Evolutionary conservation across 306 rosid species (phyloP).

Genomic region (Corylus avellana): DNA sequence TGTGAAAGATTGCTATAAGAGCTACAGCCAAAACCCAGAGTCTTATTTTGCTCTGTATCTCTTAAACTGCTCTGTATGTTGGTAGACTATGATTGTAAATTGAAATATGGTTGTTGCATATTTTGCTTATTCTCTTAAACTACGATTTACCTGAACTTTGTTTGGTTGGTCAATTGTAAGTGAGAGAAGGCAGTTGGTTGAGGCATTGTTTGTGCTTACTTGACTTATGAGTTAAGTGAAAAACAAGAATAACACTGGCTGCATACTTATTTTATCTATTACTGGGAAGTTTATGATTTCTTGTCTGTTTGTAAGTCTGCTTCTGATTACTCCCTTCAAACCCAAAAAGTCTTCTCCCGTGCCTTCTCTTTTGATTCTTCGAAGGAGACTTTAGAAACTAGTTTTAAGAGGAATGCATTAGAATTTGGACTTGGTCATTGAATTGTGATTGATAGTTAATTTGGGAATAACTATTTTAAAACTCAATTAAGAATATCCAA

Average conservation of each 20-base stretch:
- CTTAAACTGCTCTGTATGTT: not conserved
- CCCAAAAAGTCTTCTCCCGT: too few species aligned
- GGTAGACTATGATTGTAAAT: too few species aligned
- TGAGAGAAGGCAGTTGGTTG: not conserved
- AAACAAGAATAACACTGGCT: not conserved
- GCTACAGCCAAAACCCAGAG: slow-evolving; percentile 41
- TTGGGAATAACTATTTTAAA: too few species aligned
- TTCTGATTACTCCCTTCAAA: too few species aligned
- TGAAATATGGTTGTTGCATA: not conserved
- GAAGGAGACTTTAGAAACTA: too few species aligned
- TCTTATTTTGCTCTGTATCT: not conserved
- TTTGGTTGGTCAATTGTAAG: not conserved
- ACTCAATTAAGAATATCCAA: not conserved
- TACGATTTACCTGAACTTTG: not conserved
- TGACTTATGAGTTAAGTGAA: not conserved
- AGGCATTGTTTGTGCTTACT: not conserved
- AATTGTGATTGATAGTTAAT: too few species aligned
- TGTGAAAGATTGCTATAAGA: slow-evolving; percentile 27
- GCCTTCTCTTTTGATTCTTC: too few species aligned
- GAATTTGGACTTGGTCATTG: too few species aligned
- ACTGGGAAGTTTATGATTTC: not conserved
- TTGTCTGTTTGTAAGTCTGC: too few species aligned
- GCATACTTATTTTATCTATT: not conserved
- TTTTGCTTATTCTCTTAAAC: not conserved
- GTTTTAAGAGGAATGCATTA: too few species aligned